A percentile compares a stretch with the other conserved stretches of the same genome.
These are phyloP conservation scores for Epichloe typhina DNA, from an alignment of 2,329 filamentous ascomycete genomes.

Conservation along the genomic window DNA sequence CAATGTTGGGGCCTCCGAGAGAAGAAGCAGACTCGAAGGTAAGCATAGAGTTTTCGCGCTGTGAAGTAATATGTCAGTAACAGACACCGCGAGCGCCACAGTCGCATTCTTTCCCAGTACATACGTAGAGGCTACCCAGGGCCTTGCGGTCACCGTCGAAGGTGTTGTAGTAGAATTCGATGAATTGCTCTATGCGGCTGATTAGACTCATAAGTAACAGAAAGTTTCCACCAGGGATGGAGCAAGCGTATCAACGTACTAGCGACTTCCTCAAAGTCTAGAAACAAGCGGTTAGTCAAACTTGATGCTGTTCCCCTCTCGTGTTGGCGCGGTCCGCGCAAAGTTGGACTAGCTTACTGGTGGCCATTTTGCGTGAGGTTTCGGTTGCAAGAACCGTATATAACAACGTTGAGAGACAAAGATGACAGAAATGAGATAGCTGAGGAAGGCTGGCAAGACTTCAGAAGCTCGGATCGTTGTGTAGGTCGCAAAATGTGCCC, in stretches of 20 bases:
- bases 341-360: conserved; percentile 13
- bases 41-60: conserved; percentile 81
- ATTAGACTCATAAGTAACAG: neutral
- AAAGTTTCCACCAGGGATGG: neutral
- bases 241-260: conserved; percentile 23
- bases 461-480: conserved; percentile 9
- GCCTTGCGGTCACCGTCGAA: conserved; percentile 61
- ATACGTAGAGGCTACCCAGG: conserved; percentile 69
- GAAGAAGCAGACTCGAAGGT: conserved; percentile 70
- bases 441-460: conserved; percentile 1
- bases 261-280: conserved; percentile 33
- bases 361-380: conserved; percentile 19
- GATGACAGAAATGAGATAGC: conserved; percentile 1
- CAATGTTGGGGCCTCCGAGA: conserved; percentile 52
- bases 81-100: neutral
- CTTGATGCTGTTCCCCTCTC: conserved; percentile 4
- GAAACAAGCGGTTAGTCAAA: conserved; percentile 9
- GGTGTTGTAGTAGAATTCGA: conserved; percentile 78
- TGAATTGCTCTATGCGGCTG: conserved; percentile 61
- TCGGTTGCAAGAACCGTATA: neutral
- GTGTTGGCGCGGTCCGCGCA: conserved; percentile 2
- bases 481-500: conserved; percentile 22
- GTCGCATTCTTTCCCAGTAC: conserved; percentile 18
- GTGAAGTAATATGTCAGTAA: conserved; percentile 8
- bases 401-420: conserved; percentile 3